A percentile compares a stretch with the other conserved stretches of the same genome.
Conservation (phyloP, 176 grass and related monocot species). For the Puccinellia tenuiflora region DNA sequence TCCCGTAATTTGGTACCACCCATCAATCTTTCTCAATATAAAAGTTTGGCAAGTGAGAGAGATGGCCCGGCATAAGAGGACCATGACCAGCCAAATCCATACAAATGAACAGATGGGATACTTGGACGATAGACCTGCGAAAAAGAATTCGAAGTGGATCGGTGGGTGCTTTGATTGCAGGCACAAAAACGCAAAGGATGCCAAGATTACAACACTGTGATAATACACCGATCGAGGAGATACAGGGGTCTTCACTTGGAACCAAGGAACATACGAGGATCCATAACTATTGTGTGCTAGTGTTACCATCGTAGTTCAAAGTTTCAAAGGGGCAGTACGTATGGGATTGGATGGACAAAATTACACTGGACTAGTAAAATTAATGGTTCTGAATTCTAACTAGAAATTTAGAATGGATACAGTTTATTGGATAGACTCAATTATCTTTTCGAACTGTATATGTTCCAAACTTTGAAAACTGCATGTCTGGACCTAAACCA, state of each 20-base stretch:
- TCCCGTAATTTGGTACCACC: slow-evolving; percentile 20
- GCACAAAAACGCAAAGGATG: not conserved
- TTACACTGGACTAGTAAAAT: no score
- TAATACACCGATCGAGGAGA: not conserved
- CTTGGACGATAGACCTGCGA: not conserved
- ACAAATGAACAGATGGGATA: slow-evolving; percentile 17
- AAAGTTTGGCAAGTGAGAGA: slow-evolving; percentile 32
- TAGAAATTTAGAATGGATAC: no score
- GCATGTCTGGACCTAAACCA: not conserved
- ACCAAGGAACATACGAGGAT: not conserved
- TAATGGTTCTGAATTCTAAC: no score
- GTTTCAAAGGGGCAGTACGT: no score
- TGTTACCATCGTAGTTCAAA: no score
- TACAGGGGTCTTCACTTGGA: not conserved
- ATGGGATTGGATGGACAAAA: no score
- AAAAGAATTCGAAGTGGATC: not conserved
- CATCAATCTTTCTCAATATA: slow-evolving; percentile 31
- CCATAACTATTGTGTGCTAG: not conserved
- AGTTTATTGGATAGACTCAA: no score
- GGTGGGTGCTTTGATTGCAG: not conserved
- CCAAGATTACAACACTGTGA: not conserved
- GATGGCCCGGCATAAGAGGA: slow-evolving; percentile 1
- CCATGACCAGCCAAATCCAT: slow-evolving; percentile 30
- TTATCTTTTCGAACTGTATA: not conserved
- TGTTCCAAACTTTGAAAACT: not conserved